Conservation (phyloP, 2,329 filamentous ascomycete genomes). For the Colletotrichum godetiae region DNA sequence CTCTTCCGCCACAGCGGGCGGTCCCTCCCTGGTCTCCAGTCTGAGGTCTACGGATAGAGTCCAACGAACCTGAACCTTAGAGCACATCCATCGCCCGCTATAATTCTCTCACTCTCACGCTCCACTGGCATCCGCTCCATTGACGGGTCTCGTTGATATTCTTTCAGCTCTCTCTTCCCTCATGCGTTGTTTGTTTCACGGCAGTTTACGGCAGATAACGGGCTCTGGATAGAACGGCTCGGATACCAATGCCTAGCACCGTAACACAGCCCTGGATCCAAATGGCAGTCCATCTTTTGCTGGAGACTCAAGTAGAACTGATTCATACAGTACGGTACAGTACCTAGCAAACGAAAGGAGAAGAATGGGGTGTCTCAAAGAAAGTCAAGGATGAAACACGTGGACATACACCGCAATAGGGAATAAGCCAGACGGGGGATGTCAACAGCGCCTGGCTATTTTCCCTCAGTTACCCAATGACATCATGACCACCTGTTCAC, state of each 20-base stretch:
- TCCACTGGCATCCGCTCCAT: neutral
- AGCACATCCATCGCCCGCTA: neutral
- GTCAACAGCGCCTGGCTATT: neutral
- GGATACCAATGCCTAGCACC: constrained; percentile 9
- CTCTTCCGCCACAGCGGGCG: constrained; percentile 17
- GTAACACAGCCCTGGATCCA: neutral
- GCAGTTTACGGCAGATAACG: neutral
- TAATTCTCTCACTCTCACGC: neutral
- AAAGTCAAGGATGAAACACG: neutral
- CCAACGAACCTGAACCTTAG: neutral
- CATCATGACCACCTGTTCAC: constrained; percentile 24
- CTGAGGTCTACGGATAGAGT: too few species aligned
- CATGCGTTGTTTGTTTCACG: neutral
- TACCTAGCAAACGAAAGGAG: too few species aligned
- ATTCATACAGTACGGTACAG: neutral
- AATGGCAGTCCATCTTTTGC: neutral
- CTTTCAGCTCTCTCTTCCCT: neutral
- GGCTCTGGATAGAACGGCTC: constrained; percentile 17
- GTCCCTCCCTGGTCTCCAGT: neutral
- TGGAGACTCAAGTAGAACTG: neutral
- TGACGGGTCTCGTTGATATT: neutral
- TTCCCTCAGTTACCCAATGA: constrained; percentile 19
- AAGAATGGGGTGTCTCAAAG: neutral
- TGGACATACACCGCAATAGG: neutral
- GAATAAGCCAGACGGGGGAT: neutral